These are phyloP conservation scores for Setomelanomma holmii DNA, from an alignment of 2,329 filamentous ascomycete species.

Conservation along the genomic window DNA sequence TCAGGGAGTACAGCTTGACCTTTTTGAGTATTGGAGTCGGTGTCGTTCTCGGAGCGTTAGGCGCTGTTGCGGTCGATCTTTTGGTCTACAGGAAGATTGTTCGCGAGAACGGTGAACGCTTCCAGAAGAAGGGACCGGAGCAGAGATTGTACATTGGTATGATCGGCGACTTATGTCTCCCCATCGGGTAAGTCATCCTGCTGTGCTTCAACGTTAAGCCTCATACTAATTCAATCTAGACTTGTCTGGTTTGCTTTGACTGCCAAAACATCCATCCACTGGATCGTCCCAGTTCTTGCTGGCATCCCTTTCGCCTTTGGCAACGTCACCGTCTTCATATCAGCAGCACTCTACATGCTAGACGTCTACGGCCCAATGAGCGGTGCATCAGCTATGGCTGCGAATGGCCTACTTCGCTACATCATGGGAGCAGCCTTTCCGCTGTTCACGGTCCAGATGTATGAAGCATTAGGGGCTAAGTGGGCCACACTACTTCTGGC, in stretches of 20 bases:
- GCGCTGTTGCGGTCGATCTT: constrained; percentile 34
- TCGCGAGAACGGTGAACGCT: not conserved
- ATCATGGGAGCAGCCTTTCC: constrained; percentile 43
- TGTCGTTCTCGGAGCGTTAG: constrained; percentile 15
- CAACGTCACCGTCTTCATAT: constrained; percentile 54
- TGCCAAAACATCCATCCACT: constrained; percentile 33
- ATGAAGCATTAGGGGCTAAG: constrained; percentile 38
- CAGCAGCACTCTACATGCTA: constrained; percentile 41
- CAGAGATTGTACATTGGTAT: constrained; percentile 8
- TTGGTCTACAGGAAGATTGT: constrained; percentile 34
- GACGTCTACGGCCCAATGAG: constrained; percentile 69
- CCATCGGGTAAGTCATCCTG: constrained; percentile 3
- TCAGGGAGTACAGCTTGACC: constrained; percentile 8
- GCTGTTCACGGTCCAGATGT: constrained; percentile 47
- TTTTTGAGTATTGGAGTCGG: constrained; percentile 32
- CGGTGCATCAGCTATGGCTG: constrained; percentile 72
- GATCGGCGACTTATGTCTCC: constrained; percentile 6
- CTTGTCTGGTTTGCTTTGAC: constrained; percentile 18
- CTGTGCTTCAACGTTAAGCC: too few relatives aligned
- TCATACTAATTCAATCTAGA: constrained; percentile 1
- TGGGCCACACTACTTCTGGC: constrained; percentile 51
- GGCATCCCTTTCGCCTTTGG: constrained; percentile 47
- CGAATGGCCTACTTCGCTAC: constrained; percentile 55
- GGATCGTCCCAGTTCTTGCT: constrained; percentile 47
- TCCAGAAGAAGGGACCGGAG: constrained; percentile 3